Conservation (phyloP, 306 rosid species). For the Phaseolus lunatus region DNA sequence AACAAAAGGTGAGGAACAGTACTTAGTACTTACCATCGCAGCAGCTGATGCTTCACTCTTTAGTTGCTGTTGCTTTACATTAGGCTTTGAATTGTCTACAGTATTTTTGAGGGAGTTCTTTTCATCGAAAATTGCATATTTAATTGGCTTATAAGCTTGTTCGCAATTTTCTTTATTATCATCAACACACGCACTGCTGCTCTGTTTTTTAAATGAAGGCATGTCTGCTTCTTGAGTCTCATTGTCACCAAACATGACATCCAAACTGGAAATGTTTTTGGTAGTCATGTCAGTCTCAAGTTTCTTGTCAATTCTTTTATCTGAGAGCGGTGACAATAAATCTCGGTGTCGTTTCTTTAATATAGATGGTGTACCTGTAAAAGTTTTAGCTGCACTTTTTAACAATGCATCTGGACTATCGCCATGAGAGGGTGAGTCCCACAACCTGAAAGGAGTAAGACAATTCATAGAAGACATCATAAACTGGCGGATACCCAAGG, state of each 20-base stretch:
- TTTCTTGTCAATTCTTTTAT: conserved; percentile 79
- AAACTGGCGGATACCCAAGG: conserved; percentile 93
- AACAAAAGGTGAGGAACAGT: conserved; percentile 7
- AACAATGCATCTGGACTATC: conserved; percentile 84
- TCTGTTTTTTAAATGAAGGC: conserved; percentile 48
- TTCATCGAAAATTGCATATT: conserved; percentile 37
- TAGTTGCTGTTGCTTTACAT: conserved; percentile 42
- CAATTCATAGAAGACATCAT: conserved; percentile 92
- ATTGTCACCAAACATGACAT: conserved; percentile 72
- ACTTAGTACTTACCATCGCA: conserved; percentile 59
- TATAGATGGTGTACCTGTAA: conserved; percentile 86
- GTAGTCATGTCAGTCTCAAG: conserved; percentile 64
- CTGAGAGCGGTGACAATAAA: conserved; percentile 84
- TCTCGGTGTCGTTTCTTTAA: conserved; percentile 87
- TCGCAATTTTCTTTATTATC: conserved; percentile 67
- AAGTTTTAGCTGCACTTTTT: conserved; percentile 91
- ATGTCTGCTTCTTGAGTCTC: conserved; percentile 49
- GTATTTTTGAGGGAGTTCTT: conserved; percentile 43
- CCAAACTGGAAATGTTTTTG: conserved; percentile 71
- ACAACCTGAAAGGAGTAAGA: conserved; percentile 85
- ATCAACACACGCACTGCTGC: conserved; percentile 41
- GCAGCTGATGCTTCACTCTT: conserved; percentile 45
- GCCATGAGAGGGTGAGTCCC: conserved; percentile 86
- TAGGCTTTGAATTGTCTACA: conserved; percentile 52
- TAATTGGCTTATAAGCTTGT: conserved; percentile 39